phyloP scores from a whole-genome alignment of 495 filamentous ascomycete species.

The Aspergillus affinis region DNA sequence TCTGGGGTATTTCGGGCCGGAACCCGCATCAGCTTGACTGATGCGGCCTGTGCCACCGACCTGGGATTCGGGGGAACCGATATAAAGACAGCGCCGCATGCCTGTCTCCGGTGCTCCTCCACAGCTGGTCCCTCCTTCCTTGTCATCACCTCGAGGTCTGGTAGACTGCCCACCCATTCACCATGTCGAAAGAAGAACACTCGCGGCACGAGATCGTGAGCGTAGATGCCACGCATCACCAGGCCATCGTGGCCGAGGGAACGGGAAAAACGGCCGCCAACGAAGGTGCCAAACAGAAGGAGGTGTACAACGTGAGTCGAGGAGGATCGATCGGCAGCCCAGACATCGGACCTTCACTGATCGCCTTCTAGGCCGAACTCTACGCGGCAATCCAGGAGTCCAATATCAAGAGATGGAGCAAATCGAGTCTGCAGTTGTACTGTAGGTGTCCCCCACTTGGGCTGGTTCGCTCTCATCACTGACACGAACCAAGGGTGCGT shows the following conservation, averaged over 20 bases:
- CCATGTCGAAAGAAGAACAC: neutral
- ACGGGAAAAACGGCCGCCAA: slow-evolving; percentile 5
- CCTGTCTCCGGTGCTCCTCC: neutral
- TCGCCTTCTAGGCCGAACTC: slow-evolving; percentile 48
- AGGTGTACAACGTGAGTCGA: slow-evolving; percentile 5
- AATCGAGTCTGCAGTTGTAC: slow-evolving; percentile 53
- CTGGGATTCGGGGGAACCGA: neutral
- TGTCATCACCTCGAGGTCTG: neutral
- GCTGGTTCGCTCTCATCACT: neutral
- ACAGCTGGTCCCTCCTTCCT: neutral
- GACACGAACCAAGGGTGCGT: slow-evolving; percentile 24
- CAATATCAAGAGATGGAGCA: slow-evolving; percentile 55
- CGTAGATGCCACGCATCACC: neutral
- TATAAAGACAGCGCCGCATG: neutral
- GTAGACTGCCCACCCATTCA: neutral
- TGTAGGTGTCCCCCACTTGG: slow-evolving; percentile 33
- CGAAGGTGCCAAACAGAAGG: slow-evolving; percentile 7
- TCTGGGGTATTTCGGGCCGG: slow-evolving; percentile 1
- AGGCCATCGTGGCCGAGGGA: slow-evolving; percentile 4
- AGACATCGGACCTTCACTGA: neutral
- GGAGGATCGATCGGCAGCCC: neutral
- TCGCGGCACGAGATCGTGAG: neutral
- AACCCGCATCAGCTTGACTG: neutral
- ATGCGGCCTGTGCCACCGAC: neutral
- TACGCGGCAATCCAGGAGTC: slow-evolving; percentile 57